Percentiles rank a stretch among this genome's conserved stretches.
These are phyloP conservation scores for Mycena vulgaris DNA, from an alignment of 768 basidiomycete species.

Conservation along the genomic window DNA sequence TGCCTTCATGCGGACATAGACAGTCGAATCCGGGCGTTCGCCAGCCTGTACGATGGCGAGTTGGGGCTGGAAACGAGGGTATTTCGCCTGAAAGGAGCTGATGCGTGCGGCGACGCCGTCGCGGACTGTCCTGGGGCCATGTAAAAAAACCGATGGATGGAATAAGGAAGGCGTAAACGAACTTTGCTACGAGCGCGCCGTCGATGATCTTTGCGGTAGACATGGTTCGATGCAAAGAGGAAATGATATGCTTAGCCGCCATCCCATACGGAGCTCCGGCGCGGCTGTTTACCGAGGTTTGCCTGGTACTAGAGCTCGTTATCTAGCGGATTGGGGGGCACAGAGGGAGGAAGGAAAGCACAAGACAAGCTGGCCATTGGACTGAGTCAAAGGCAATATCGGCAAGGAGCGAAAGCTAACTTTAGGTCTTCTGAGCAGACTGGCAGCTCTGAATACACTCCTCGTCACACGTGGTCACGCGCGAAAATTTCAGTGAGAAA, in stretches of 20 bases:
- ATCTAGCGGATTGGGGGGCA: no score
- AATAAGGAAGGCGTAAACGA: constrained; percentile 40
- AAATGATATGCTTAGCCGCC: constrained; percentile 20
- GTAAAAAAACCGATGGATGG: constrained; percentile 32
- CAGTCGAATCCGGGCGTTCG: constrained; percentile 88
- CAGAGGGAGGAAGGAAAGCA: not conserved
- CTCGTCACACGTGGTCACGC: not conserved
- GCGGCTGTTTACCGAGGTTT: not conserved
- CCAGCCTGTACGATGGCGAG: constrained; percentile 97
- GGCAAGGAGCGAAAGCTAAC: not conserved
- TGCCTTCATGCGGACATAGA: constrained; percentile 97
- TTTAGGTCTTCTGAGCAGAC: not conserved
- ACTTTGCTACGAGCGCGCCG: constrained; percentile 91
- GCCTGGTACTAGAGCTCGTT: not conserved
- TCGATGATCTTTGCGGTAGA: constrained; percentile 76
- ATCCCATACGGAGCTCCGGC: constrained; percentile 30
- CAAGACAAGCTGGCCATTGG: not conserved
- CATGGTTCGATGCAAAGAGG: constrained; percentile 45
- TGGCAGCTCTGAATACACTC: not conserved
- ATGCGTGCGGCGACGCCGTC: constrained; percentile 82
- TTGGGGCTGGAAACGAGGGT: constrained; percentile 92
- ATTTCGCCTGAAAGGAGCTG: constrained; percentile 70
- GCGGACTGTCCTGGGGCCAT: constrained; percentile 79
- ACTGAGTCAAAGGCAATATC: not conserved
- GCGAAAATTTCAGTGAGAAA: not conserved